These are phyloP conservation scores for Phlebopus sp. DNA, from an alignment of 1,284 basidiomycete genomes.

Conservation along the genomic window DNA sequence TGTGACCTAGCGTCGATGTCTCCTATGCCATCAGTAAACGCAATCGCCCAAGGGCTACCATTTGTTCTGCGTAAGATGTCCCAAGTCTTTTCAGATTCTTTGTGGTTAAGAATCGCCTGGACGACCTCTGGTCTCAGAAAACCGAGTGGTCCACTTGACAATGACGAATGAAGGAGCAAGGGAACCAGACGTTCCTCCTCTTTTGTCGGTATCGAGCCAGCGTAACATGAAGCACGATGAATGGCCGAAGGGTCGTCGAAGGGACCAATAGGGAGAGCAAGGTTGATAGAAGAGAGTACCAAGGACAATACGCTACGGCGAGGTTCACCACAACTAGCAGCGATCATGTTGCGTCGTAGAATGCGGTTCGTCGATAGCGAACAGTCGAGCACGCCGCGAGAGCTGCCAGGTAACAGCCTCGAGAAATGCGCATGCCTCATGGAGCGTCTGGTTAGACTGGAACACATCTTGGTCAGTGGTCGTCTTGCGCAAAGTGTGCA, in stretches of 20 bases:
- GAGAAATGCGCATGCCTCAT: no score
- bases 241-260: conserved; percentile 15
- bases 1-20: conserved; percentile 16
- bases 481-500: no score
- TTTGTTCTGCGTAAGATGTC: conserved; percentile 16
- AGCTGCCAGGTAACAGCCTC: no score
- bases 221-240: conserved; percentile 23
- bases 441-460: no score
- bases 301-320: conserved; percentile 16
- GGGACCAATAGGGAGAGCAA: conserved; percentile 21
- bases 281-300: conserved; percentile 25
- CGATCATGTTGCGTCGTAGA: conserved; percentile 4
- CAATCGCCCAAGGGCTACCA: conserved; percentile 19
- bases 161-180: conserved; percentile 17
- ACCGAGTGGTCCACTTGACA: conserved; percentile 16
- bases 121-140: conserved; percentile 19
- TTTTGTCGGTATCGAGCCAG: neutral
- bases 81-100: conserved; percentile 14
- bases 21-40: conserved; percentile 19
- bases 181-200: conserved; percentile 24
- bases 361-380: neutral
- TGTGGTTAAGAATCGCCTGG: conserved; percentile 15
- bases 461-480: no score
- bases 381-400: no score
- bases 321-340: neutral